Conservation (phyloP, 2,329 filamentous ascomycete species). For the Hypoxylon sp. region DNA sequence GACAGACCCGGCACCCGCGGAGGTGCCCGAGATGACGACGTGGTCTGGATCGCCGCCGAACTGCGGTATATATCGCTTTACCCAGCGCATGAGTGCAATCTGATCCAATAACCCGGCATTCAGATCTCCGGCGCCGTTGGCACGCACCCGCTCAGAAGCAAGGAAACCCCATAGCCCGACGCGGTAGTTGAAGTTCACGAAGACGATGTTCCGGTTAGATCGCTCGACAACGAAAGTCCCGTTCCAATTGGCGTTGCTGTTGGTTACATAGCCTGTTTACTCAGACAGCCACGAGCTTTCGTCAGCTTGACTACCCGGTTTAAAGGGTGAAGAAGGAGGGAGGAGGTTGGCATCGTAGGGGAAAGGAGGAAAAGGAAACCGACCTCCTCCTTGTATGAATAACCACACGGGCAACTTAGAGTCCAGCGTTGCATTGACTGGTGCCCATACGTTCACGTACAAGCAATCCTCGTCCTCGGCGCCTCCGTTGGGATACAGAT, state of each 20-base stretch:
- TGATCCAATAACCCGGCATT: slow-evolving; percentile 77
- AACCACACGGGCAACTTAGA: slow-evolving; percentile 68
- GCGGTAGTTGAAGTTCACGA: slow-evolving; percentile 75
- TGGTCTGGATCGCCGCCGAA: slow-evolving; percentile 72
- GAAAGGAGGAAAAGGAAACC: neutral
- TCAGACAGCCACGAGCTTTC: neutral
- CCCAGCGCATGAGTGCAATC: slow-evolving; percentile 72
- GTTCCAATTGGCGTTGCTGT: slow-evolving; percentile 68
- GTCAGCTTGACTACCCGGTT: neutral
- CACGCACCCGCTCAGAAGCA: slow-evolving; percentile 67
- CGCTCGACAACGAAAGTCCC: slow-evolving; percentile 62
- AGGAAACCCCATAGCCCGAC: slow-evolving; percentile 75
- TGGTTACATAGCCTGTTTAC: slow-evolving; percentile 59
- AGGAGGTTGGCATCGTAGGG: neutral
- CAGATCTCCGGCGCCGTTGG: slow-evolving; percentile 64
- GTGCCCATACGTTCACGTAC: slow-evolving; percentile 62
- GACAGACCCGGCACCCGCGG: slow-evolving; percentile 72
- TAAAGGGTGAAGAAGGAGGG: neutral
- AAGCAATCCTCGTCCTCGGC: slow-evolving; percentile 60
- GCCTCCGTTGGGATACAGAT: slow-evolving; percentile 50
- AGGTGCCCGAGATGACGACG: slow-evolving; percentile 73
- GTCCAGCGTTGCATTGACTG: slow-evolving; percentile 56
- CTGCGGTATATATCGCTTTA: slow-evolving; percentile 69
- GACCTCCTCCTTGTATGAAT: slow-evolving; percentile 61
- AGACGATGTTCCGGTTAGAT: slow-evolving; percentile 64